Conservation (phyloP, 176 grass and related monocot genomes). For the Oryza glumipatula region DNA sequence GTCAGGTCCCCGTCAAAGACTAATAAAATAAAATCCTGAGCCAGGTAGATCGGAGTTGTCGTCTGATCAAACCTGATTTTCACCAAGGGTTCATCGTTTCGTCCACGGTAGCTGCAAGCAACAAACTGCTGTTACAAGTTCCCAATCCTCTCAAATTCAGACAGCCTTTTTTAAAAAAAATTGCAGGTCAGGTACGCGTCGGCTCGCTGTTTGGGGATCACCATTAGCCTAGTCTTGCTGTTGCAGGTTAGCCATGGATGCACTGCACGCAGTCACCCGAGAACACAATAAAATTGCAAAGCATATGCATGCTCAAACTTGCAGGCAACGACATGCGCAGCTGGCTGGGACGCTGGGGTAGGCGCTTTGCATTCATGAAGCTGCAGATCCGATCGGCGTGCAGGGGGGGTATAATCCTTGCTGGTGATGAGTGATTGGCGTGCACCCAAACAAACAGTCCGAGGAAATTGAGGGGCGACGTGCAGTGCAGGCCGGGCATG, state of each 20-base stretch:
- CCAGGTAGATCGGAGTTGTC: background rate
- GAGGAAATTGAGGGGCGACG: background rate
- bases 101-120: background rate
- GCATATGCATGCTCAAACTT: conserved; percentile 35
- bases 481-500: background rate
- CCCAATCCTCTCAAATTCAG: background rate
- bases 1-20: background rate
- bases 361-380: background rate
- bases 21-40: too few species aligned
- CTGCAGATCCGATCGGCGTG: background rate
- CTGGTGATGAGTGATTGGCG: conserved; percentile 40
- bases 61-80: background rate
- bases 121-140: background rate
- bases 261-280: background rate
- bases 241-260: background rate
- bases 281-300: too few species aligned
- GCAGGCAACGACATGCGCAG: conserved; percentile 34
- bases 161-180: background rate
- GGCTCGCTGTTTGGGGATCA: background rate
- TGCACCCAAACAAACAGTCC: background rate
- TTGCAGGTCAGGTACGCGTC: background rate
- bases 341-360: background rate
- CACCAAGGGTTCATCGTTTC: background rate
- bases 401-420: conserved; percentile 25
- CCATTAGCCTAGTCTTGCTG: background rate